These are phyloP conservation scores for Moricandia moricandioides DNA, from an alignment of 345 rosid species.

Conservation along the genomic window DNA sequence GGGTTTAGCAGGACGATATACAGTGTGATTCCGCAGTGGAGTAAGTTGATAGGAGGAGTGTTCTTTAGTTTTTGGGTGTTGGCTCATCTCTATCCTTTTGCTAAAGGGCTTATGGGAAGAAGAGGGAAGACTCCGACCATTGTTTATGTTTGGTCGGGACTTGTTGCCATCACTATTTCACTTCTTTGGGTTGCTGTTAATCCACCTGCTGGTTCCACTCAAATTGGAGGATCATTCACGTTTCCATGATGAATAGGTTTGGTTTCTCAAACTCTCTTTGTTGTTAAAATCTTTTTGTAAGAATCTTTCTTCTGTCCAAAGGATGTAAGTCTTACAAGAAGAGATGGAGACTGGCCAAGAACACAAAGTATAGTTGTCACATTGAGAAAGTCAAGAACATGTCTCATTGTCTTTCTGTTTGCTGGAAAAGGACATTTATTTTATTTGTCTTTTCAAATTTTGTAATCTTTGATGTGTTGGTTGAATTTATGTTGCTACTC, in stretches of 20 bases:
- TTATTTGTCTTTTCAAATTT: slow-evolving; percentile 20
- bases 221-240: neutral
- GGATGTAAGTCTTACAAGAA: neutral
- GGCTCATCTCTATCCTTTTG: slow-evolving; percentile 72
- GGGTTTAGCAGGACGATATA: slow-evolving; percentile 64
- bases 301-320: slow-evolving; percentile 1
- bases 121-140: slow-evolving; percentile 76
- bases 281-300: neutral
- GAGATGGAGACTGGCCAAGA: slow-evolving; percentile 2
- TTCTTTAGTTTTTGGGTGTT: slow-evolving; percentile 84
- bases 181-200: slow-evolving; percentile 69
- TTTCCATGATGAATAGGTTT: neutral
- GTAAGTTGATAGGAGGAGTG: slow-evolving; percentile 78
- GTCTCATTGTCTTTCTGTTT: slow-evolving; percentile 4
- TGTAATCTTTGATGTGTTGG: slow-evolving; percentile 27
- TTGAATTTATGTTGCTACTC: slow-evolving; percentile 1
- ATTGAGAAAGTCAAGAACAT: slow-evolving; percentile 7
- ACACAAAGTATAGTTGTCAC: slow-evolving; percentile 13
- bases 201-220: slow-evolving; percentile 48
- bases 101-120: slow-evolving; percentile 83
- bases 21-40: slow-evolving; percentile 70
- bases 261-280: neutral
- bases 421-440: slow-evolving; percentile 32
- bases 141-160: slow-evolving; percentile 72
- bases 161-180: slow-evolving; percentile 61